Base-by-base conservation (phyloP, 495 filamentous ascomycete species). In the Daldinia concentrica region DNA sequence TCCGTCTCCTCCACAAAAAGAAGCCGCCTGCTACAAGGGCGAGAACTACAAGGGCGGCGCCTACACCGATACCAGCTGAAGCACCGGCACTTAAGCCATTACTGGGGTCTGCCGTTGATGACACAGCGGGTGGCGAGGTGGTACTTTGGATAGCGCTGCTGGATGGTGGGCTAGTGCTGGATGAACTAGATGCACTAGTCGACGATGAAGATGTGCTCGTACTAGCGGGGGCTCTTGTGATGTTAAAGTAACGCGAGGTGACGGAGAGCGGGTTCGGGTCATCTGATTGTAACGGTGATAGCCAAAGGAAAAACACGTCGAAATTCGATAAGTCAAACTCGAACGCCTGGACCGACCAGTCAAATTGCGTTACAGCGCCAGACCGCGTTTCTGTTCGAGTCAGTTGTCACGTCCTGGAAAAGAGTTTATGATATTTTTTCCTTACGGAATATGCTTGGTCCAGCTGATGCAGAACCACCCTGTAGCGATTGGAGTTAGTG, bases 191-290 rank as follows among this genome's bases (percentile, higher is more conserved):
- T 24, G 71, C 56, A 30, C 17, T 6, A 17, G 58, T 56, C 4
- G 51, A 61, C 9, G 48, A 51, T 17, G 62, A 29, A 5, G 66
- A 51, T 1, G 50, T 29, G 64, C 9, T 45, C n/a, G 64, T 26
- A 50, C 43, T 48, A 3, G 26, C 11, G 14, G 56, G 22, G 4
- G 37, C 37, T 5, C 30, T 17, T 9, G 63, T 64, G 36, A 80
- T 80, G 48, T 77, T 80, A 66, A 82, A 80, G 58, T 73, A 80
- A 1, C 60, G 62, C n/a, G 78, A 76, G 3, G 73, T 64, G 24
- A 77, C 45, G n/a, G 52, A 32, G 26, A 56, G 11, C 0, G 58
- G 12, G 14, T 63, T 5, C 0, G 62, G 14, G 11, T 60, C 36
- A 22, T 63, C 67, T 12, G 64, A 64, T n/a, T 39, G 29, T 17